Conservation (phyloP, 768 basidiomycete species). For the Calvatia gigantea region DNA sequence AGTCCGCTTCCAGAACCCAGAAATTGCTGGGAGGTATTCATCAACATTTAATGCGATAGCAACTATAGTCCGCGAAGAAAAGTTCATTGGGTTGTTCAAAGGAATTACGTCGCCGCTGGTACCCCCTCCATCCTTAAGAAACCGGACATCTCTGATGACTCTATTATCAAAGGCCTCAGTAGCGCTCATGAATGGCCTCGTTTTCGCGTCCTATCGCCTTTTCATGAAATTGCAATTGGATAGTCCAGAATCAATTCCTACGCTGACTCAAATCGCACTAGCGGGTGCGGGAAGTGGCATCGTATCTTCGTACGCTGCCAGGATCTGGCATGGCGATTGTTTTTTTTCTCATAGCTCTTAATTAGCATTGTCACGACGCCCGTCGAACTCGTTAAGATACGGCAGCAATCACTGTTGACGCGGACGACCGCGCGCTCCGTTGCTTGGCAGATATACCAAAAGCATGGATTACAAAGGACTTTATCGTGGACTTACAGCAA, state of each 20-base stretch:
- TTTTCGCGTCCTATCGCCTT: slow-evolving; percentile 83
- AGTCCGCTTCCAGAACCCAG: slow-evolving; percentile 73
- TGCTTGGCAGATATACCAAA: slow-evolving; percentile 49
- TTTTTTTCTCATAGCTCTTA: background rate
- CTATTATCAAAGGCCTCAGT: slow-evolving; percentile 49
- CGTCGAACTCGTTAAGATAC: slow-evolving; percentile 86
- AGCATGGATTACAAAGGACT: slow-evolving; percentile 61
- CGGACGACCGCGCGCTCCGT: slow-evolving; percentile 49
- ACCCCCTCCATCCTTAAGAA: background rate
- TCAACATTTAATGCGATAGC: slow-evolving; percentile 63
- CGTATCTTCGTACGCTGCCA: slow-evolving; percentile 61
- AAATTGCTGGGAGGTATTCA: slow-evolving; percentile 50
- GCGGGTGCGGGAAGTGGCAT: slow-evolving; percentile 83
- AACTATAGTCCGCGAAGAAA: slow-evolving; percentile 71
- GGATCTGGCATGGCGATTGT: background rate
- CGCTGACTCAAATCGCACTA: slow-evolving; percentile 66
- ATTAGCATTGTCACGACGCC: slow-evolving; percentile 73
- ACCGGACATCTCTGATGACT: background rate
- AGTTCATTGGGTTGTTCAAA: slow-evolving; percentile 65
- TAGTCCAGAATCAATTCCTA: slow-evolving; percentile 44
- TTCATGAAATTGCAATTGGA: slow-evolving; percentile 67
- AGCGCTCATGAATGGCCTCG: slow-evolving; percentile 79
- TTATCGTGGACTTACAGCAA: slow-evolving; percentile 74
- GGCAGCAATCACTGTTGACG: slow-evolving; percentile 59
- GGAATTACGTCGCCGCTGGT: slow-evolving; percentile 82